Evolutionary conservation across 306 rosid species (phyloP).

Genomic region (Herpetospermum pedunculosum): DNA sequence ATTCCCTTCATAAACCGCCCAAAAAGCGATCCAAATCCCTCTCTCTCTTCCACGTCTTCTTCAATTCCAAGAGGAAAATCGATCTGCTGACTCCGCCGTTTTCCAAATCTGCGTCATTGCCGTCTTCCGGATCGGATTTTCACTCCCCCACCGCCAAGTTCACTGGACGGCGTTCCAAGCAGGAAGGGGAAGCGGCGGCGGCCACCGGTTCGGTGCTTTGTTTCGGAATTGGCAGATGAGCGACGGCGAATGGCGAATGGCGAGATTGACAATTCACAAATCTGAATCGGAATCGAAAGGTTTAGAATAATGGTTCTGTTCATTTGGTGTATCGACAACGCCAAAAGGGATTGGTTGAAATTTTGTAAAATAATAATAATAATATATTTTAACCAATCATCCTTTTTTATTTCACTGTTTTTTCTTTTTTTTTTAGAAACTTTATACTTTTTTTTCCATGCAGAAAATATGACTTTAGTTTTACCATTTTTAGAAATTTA

Average conservation of each 20-base stretch:
- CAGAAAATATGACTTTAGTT: not conserved
- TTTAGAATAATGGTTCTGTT: not conserved
- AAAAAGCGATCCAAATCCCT: conserved; percentile 31
- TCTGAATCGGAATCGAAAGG: not conserved
- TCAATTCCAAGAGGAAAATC: not conserved
- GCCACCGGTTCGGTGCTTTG: not conserved
- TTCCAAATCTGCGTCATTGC: not conserved
- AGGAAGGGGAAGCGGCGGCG: not conserved
- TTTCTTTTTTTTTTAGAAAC: not conserved
- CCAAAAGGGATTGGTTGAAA: not conserved
- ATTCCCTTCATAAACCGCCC: not conserved
- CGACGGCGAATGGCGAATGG: not conserved
- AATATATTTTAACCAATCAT: not conserved
- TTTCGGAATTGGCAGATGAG: not conserved
- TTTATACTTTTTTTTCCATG: not conserved
- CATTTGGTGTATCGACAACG: not conserved
- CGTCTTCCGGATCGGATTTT: not conserved
- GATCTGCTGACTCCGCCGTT: not conserved
- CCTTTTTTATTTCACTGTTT: not conserved
- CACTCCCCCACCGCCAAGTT: not conserved
- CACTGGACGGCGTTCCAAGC: not conserved
- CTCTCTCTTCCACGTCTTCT: not conserved
- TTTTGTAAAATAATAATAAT: not conserved
- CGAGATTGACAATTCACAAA: not conserved
- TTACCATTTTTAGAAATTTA: not conserved